Conservation (phyloP, 306 rosid species). For the Delonix regia region DNA sequence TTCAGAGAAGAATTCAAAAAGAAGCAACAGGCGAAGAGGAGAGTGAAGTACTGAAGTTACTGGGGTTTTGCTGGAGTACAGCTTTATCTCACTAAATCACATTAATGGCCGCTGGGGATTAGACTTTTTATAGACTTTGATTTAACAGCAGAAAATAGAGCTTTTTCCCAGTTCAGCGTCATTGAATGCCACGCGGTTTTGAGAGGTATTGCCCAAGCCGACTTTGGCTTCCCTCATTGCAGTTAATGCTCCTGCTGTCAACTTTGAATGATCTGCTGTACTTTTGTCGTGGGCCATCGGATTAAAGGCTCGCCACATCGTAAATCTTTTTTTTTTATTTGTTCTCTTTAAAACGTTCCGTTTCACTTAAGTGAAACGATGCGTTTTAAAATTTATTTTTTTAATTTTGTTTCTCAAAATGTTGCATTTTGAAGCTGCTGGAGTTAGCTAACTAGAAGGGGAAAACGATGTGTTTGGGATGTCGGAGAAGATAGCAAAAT, state of each 20-base stretch:
- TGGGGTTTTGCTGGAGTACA: neutral
- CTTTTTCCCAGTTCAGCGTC: conserved; percentile 54
- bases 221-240: conserved; percentile 57
- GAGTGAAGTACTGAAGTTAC: neutral
- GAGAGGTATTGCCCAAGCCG: conserved; percentile 68
- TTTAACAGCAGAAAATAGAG: conserved; percentile 38
- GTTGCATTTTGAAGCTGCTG: no score
- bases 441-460: no score
- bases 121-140: conserved; percentile 28
- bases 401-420: no score
- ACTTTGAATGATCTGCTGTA: no score
- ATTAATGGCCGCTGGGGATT: conserved; percentile 9
- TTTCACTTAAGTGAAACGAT: no score
- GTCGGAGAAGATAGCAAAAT: no score
- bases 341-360: no score
- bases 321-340: no score
- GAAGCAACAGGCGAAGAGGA: neutral
- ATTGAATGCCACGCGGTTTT: conserved; percentile 95
- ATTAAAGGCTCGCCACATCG: no score
- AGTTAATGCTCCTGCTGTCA: conserved; percentile 75
- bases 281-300: no score
- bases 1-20: neutral
- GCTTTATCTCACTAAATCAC: conserved; percentile 9
- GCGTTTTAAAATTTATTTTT: no score
- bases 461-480: no score